These are phyloP conservation scores for Pseudonitzschia pungens DNA, from an alignment of 108 stramenopile species.

Conservation along the genomic window DNA sequence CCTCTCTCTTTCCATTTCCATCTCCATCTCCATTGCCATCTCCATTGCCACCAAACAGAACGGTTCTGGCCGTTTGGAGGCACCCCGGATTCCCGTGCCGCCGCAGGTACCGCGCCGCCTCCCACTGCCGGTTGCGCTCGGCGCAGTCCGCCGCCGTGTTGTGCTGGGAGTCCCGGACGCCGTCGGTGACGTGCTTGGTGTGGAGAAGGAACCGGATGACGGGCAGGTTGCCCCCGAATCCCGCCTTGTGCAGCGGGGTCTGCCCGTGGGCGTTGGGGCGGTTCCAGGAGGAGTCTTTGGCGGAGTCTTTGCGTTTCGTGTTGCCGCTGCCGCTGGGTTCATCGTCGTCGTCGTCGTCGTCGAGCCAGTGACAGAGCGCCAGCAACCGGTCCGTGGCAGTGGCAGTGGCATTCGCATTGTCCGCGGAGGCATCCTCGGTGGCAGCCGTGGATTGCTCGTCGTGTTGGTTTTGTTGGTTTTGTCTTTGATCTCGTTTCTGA, in stretches of 20 bases:
- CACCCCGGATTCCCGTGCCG: constrained; percentile 22
- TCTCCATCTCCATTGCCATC: too few species aligned
- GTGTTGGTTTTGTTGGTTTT: too few species aligned
- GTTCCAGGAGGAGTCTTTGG: not conserved
- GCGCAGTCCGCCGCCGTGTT: constrained; percentile 46
- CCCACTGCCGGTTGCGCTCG: constrained; percentile 26
- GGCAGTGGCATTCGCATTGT: not conserved
- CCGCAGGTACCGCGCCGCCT: constrained; percentile 28
- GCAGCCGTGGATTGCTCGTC: not conserved
- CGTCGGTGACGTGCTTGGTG: not conserved
- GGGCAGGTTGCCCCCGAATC: constrained; percentile 31
- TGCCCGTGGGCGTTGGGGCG: constrained; percentile 41
- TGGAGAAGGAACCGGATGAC: constrained; percentile 26
- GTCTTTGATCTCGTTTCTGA: too few species aligned
- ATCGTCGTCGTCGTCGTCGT: not conserved
- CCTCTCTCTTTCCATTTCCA: not conserved
- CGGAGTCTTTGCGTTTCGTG: not conserved
- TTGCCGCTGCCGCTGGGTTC: too few species aligned
- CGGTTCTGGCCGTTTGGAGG: not conserved
- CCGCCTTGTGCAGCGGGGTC: constrained; percentile 44
- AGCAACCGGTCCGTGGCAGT: not conserved
- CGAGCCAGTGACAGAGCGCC: constrained; percentile 11
- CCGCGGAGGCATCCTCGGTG: not conserved
- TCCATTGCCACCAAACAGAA: not conserved
- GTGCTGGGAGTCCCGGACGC: constrained; percentile 24